Conservation (phyloP, 164 flowering plant species). For the Cinnamomum chago region DNA sequence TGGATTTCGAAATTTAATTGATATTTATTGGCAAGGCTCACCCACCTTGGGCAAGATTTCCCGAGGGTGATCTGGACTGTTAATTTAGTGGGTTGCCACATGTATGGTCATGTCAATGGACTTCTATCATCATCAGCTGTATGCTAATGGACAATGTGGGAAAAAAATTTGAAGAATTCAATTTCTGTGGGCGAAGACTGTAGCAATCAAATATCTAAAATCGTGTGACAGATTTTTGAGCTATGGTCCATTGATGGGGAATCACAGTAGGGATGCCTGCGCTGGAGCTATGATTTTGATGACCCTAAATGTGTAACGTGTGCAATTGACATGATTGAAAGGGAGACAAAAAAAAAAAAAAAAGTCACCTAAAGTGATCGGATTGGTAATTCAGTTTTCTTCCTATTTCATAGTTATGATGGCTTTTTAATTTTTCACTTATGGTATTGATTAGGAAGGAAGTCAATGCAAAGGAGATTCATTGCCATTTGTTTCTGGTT, state of each 20-base stretch:
- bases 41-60: neutral
- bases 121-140: neutral
- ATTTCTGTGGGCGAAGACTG: neutral
- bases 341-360: neutral
- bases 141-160: neutral
- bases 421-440: neutral
- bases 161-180: neutral
- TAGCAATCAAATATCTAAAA: neutral
- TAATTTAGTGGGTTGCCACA: neutral
- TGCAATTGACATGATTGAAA: neutral
- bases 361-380: neutral
- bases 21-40: neutral
- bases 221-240: neutral
- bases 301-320: neutral
- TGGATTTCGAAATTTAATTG: neutral
- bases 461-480: neutral
- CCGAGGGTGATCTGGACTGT: neutral
- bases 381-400: neutral
- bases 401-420: neutral
- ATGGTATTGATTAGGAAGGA: neutral
- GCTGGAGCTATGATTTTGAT: neutral
- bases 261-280: neutral
- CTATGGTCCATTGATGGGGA: neutral
- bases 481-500: neutral
- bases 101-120: neutral